Evolutionary conservation across 306 rosid species (phyloP).

Genomic region (Cucurbita moschata): DNA sequence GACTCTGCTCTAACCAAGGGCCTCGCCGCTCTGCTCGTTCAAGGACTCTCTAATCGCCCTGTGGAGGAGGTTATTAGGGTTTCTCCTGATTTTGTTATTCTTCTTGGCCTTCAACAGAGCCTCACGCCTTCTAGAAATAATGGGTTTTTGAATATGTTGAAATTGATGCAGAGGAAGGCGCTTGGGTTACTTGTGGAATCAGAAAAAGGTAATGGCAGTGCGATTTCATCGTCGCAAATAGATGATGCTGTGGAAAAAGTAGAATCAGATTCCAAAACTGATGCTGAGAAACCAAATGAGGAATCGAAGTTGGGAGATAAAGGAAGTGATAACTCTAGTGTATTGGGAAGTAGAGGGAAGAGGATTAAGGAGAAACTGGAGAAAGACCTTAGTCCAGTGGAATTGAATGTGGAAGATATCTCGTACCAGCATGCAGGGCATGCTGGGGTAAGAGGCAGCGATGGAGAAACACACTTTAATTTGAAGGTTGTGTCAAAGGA

Average conservation of each 20-base stretch:
- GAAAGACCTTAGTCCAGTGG: slow-evolving; percentile 43
- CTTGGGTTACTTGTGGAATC: slow-evolving; percentile 36
- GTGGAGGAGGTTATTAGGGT: slow-evolving; percentile 45
- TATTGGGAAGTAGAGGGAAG: slow-evolving; percentile 58
- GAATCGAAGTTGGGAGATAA: slow-evolving; percentile 2
- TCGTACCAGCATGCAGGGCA: slow-evolving; percentile 88
- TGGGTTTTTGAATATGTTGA: slow-evolving; percentile 87
- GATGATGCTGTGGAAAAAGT: slow-evolving; percentile 15
- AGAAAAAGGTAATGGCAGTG: slow-evolving; percentile 24
- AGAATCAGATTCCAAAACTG: slow-evolving; percentile 3
- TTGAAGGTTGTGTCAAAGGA: slow-evolving; percentile 51
- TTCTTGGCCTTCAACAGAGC: slow-evolving; percentile 85
- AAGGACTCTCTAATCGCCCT: slow-evolving; percentile 64
- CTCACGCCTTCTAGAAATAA: slow-evolving; percentile 66
- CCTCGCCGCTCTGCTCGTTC: slow-evolving; percentile 75
- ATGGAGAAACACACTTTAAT: slow-evolving; percentile 81
- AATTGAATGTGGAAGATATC: slow-evolving; percentile 51
- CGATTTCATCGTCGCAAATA: neutral
- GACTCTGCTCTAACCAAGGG: slow-evolving; percentile 83
- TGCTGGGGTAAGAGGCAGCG: slow-evolving; percentile 52
- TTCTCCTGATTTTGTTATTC: slow-evolving; percentile 61
- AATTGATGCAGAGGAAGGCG: slow-evolving; percentile 82
- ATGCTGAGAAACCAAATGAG: neutral
- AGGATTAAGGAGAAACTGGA: slow-evolving; percentile 64
- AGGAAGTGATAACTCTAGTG: slow-evolving; percentile 4